These are phyloP conservation scores for Phytopythium oedochilum DNA, from an alignment of 352 stramenopile genomes.

Conservation along the genomic window DNA sequence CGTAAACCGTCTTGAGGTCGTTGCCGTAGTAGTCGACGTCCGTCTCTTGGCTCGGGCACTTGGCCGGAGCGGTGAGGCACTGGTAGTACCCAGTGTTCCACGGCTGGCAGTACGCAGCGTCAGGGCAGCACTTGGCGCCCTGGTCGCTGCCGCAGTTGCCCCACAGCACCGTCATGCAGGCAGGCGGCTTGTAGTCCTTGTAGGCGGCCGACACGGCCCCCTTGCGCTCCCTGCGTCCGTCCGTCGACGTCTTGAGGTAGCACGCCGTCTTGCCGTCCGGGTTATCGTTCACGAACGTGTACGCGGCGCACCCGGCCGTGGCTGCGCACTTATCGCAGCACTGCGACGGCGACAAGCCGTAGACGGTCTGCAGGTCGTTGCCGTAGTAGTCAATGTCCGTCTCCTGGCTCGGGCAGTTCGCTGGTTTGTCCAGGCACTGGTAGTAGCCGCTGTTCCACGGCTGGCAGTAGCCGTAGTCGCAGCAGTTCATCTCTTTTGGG, in stretches of 20 bases:
- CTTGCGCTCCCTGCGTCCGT: conserved; percentile 20
- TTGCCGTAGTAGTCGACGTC: conserved; percentile 50
- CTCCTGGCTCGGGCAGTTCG: conserved; percentile 31
- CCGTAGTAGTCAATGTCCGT: conserved; percentile 51
- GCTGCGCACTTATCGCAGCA: conserved; percentile 36
- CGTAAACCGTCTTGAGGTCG: conserved; percentile 38
- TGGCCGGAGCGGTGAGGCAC: conserved; percentile 26
- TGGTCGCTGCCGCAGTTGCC: conserved; percentile 16
- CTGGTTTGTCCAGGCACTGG: conserved; percentile 35
- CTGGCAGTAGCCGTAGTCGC: conserved; percentile 52
- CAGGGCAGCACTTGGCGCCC: conserved; percentile 26
- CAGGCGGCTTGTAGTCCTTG: conserved; percentile 13
- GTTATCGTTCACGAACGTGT: conserved; percentile 62
- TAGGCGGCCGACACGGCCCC: conserved; percentile 22
- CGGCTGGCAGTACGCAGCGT: conserved; percentile 54
- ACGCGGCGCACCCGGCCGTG: conserved; percentile 42
- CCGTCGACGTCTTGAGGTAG: conserved; percentile 42
- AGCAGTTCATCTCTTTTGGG: conserved; percentile 28
- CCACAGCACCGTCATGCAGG: conserved; percentile 10
- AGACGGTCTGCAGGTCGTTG: conserved; percentile 39
- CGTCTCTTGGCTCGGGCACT: conserved; percentile 34
- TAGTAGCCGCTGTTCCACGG: conserved; percentile 61
- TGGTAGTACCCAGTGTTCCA: conserved; percentile 65
- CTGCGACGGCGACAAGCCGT: conserved; percentile 26
- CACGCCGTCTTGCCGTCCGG: conserved; percentile 37